Base-by-base conservation (phyloP, 2,329 filamentous ascomycete genomes). In the Phialemoniopsis sp. region DNA sequence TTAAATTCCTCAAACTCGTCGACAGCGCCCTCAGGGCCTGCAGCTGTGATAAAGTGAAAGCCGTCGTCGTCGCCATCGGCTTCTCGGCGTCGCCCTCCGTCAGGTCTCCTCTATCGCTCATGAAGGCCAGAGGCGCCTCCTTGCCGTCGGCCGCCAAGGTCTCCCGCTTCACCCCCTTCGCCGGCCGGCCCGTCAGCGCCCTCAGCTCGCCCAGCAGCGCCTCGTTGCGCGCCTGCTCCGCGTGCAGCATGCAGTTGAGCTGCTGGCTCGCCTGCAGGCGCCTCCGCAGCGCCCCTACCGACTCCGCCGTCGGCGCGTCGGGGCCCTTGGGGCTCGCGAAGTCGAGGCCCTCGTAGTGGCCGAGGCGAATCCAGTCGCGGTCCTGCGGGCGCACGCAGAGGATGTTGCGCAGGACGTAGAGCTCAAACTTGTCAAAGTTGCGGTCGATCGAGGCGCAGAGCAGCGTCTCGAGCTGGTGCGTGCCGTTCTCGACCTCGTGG, bases 371-470 rank as follows among this genome's bases (percentile, higher is more conserved):
- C 80, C 86, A 96, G 42, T 79, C 76, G 52, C 86, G 70, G 45
- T 91, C 86, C 19, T 82, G 78, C 36, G 78, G 78, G 29, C 60
- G 59, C 30, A 91, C 79, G 31, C 78, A 83, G 46, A 93, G 65
- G 50, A 90, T 86, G 57, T 96, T 96, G 48, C 89, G 75, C 69
- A 98, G 73, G 37, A 89, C 84, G 66, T 91, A 96, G 41, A 98
- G 86, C 68, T 93, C 87, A 53, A 91, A 85, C 47, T 85, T 82
- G 67, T 93, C 87, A 56, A 91, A 91, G 49, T 87, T 87, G 61
- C 84, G 86, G 63, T 93, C 87, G 47, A 91, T 87, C 52, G 82
- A 85, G 33, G 85, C 78, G 61, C 87, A 88, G 19, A 91, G 73
- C 8, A 93, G 71, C 13, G 87, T 93, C 62, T 93, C 87, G 32